Evolutionary conservation across 2,329 filamentous ascomycete genomes (phyloP).

Genomic region (Colletotrichum sojae): DNA sequence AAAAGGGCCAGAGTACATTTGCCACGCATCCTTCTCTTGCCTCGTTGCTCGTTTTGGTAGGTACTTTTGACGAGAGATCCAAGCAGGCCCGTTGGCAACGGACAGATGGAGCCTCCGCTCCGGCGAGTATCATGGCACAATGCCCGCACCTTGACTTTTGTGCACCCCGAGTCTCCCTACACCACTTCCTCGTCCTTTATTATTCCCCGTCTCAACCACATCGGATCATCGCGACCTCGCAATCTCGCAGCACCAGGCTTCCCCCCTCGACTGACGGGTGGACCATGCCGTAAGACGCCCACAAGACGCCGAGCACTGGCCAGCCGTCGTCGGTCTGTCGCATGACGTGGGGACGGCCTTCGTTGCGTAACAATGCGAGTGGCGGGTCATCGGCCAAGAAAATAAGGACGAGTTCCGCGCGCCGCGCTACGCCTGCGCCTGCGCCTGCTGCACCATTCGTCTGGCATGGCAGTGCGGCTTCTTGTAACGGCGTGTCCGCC

Average conservation of each 20-base stretch:
- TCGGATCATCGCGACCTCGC: slow-evolving; percentile 21
- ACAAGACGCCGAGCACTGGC: slow-evolving; percentile 12
- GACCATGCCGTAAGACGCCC: neutral
- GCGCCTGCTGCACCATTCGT: neutral
- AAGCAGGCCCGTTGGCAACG: too few relatives aligned
- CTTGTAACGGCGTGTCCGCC: slow-evolving; percentile 34
- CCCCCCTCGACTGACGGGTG: slow-evolving; percentile 13
- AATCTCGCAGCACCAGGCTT: slow-evolving; percentile 20
- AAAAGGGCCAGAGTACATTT: slow-evolving; percentile 14
- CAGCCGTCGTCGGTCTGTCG: slow-evolving; percentile 19
- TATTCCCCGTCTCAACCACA: slow-evolving; percentile 21
- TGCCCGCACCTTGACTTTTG: neutral
- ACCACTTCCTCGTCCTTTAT: neutral
- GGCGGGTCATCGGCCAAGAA: slow-evolving; percentile 26
- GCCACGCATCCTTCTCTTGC: slow-evolving; percentile 32
- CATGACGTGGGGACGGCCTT: slow-evolving; percentile 37
- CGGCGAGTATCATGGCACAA: slow-evolving; percentile 21
- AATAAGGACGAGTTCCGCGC: slow-evolving; percentile 21
- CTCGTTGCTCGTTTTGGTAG: slow-evolving; percentile 1
- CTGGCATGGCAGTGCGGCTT: slow-evolving; percentile 1
- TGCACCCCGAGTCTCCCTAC: neutral
- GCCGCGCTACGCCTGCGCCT: neutral
- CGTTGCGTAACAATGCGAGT: slow-evolving; percentile 36
- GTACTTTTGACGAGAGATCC: too few relatives aligned
- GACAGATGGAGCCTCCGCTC: neutral